These are phyloP conservation scores for Penicillium coffeae DNA, from an alignment of 495 filamentous ascomycete genomes.

Conservation along the genomic window DNA sequence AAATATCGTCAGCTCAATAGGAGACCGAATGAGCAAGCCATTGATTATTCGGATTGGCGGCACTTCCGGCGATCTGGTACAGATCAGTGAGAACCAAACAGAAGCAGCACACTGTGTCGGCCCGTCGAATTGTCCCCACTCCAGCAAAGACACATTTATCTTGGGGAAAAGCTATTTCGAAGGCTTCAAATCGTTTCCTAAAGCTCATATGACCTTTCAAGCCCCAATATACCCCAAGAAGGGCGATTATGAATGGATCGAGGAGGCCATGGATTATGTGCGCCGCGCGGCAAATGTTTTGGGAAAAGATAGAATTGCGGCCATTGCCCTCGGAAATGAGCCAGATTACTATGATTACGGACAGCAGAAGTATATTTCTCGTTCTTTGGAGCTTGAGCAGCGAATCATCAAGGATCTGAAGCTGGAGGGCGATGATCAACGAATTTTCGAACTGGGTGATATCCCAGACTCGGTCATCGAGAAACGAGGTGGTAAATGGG, in stretches of 20 bases:
- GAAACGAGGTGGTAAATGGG: too few species aligned
- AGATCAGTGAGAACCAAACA: conserved; percentile 7
- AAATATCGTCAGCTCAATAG: conserved; percentile 19
- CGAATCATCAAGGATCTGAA: conserved; percentile 9
- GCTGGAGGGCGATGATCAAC: not conserved
- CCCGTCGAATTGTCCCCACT: too few species aligned
- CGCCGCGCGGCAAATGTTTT: conserved; percentile 11
- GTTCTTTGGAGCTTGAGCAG: conserved; percentile 4
- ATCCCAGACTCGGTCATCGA: conserved; percentile 6
- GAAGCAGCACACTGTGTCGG: too few species aligned
- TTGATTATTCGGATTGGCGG: conserved; percentile 22
- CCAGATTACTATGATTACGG: conserved; percentile 12
- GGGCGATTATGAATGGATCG: too few species aligned
- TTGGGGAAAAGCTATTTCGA: conserved; percentile 22
- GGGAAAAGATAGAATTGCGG: conserved; percentile 15
- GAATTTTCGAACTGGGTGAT: conserved; percentile 21
- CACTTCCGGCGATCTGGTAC: conserved; percentile 17
- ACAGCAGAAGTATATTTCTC: conserved; percentile 9
- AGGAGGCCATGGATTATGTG: conserved; percentile 12
- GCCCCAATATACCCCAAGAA: conserved; percentile 14
- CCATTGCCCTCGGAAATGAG: conserved; percentile 26
- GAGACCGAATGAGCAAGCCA: conserved; percentile 11
- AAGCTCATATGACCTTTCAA: conserved; percentile 18
- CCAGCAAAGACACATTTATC: too few species aligned
- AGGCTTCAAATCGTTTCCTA: conserved; percentile 13